phyloP scores from a whole-genome alignment of 2,329 filamentous ascomycete genomes.

The Fusarium anthophilum region DNA sequence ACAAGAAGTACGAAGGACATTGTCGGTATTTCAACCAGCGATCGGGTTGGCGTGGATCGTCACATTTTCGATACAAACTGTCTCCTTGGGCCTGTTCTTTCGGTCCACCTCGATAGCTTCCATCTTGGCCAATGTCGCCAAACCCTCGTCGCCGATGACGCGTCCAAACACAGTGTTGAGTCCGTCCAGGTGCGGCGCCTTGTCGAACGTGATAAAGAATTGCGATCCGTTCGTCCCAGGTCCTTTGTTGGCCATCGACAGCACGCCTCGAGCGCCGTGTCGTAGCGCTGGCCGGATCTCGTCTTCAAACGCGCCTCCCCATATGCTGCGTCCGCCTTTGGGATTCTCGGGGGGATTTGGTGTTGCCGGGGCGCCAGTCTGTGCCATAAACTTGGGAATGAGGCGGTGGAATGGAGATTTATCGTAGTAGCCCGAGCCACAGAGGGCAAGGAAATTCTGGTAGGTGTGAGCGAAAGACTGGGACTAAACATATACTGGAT shows the following conservation, averaged over 20 bases:
- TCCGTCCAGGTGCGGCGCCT: conserved; percentile 82
- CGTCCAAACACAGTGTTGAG: conserved; percentile 87
- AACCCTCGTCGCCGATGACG: conserved; percentile 71
- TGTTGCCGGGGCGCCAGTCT: conserved; percentile 73
- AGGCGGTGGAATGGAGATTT: conserved; percentile 80
- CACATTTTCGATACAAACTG: conserved; percentile 72
- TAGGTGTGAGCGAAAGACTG: conserved; percentile 17
- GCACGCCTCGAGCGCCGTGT: conserved; percentile 74
- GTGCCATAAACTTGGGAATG: conserved; percentile 83
- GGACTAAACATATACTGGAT: not conserved
- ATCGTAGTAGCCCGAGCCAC: conserved; percentile 81
- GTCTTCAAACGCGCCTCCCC: conserved; percentile 78
- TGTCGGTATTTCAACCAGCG: conserved; percentile 60
- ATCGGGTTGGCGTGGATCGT: conserved; percentile 84
- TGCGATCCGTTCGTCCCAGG: conserved; percentile 79
- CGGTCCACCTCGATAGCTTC: conserved; percentile 79
- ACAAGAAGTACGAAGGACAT: not conserved
- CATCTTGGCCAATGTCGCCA: conserved; percentile 74
- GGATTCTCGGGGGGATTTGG: conserved; percentile 64
- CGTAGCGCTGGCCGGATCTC: conserved; percentile 77
- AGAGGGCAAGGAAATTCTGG: conserved; percentile 88
- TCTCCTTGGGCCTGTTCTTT: conserved; percentile 77
- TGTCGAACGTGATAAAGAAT: conserved; percentile 83
- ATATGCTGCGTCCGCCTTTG: conserved; percentile 78
- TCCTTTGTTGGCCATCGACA: conserved; percentile 84